Base-by-base conservation (phyloP, 495 filamentous ascomycete genomes). In the Aspergillus bridgeri region DNA sequence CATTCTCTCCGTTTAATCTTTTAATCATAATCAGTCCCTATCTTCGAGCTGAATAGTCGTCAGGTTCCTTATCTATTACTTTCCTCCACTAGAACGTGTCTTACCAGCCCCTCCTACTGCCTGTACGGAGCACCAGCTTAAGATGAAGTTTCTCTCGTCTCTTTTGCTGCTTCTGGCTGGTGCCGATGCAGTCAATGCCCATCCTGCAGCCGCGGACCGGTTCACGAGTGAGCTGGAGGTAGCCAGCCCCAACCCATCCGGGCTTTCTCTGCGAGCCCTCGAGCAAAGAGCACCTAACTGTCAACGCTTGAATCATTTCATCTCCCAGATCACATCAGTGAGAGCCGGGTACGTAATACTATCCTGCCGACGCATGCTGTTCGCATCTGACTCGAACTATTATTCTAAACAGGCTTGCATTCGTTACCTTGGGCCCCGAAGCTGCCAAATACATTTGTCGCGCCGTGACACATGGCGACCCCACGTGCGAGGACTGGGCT, bases 401-500 rank as follows among this genome's bases (percentile, higher is more conserved):
- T 47, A 47, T 19, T n/a, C 13, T 46, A 8, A 46, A 6, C 44
- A 46, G 44, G 45, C 13, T 47, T 47, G 45, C 45, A 6, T 47
- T 47, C 17, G 45, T 47, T 47, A 47, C 45, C 18, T 47, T 47
- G 2, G 45, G 45, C 13, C 45, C 45, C 45, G n/a, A 19, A 20
- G 45, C 18, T 18, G 45, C n/a, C n/a, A 21, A 3, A 47, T 47
- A 47, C 45, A 47, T 20, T 23, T 47, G 45, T 5, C 45, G 45
- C 45, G 45, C 45, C 45, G 7, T 47, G 9, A 47, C 45, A 20
- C 45, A 47, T 15, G 45, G 45, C n/a, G 45, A 47, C 15, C 22
- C 45, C 45, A 8, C 45, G 45, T 47, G 45, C n/a, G 45, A 47
- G 20, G 45, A 47, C n/a, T 47, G 45, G 45, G 45, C 45, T 47